These are phyloP conservation scores for Colletotrichum eremochloae DNA, from an alignment of 2,329 filamentous ascomycete genomes.

Conservation along the genomic window DNA sequence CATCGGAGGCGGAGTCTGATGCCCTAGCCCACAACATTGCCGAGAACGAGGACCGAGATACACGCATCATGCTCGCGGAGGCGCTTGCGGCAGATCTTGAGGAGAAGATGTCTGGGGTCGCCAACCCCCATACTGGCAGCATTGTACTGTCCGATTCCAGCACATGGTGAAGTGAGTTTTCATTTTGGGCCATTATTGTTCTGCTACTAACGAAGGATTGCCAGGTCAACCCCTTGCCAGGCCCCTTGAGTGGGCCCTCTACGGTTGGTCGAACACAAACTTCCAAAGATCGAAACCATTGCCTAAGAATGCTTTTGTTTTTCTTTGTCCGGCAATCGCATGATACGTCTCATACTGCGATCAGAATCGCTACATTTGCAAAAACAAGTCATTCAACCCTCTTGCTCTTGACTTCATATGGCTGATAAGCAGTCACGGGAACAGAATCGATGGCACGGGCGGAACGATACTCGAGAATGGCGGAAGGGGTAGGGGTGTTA, in stretches of 20 bases:
- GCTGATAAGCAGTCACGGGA: not conserved
- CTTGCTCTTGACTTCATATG: not conserved
- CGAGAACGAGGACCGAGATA: not conserved
- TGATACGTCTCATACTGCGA: not conserved
- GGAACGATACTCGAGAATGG: not conserved
- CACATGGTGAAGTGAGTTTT: not conserved
- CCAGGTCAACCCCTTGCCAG: not conserved
- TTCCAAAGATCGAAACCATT: too few relatives aligned
- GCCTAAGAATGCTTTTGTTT: not conserved
- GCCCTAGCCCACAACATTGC: not conserved
- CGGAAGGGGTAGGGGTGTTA: not conserved
- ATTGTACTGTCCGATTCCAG: too few relatives aligned
- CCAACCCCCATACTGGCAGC: too few relatives aligned
- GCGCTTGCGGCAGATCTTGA: not conserved
- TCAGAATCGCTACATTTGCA: too few relatives aligned
- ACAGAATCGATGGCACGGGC: not conserved
- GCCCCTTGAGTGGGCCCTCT: not conserved
- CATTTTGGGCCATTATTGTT: too few relatives aligned
- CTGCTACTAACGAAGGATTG: accelerated
- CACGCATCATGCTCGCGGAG: conserved; percentile 9
- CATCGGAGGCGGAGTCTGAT: not conserved
- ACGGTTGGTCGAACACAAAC: not conserved
- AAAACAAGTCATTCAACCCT: too few relatives aligned
- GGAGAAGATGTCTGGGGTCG: not conserved
- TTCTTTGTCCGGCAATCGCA: not conserved